Percentiles rank a stretch among this genome's conserved stretches.
Evolutionary conservation across 2,329 filamentous ascomycete species (phyloP).

Genomic region (Aureobasidium lini): DNA sequence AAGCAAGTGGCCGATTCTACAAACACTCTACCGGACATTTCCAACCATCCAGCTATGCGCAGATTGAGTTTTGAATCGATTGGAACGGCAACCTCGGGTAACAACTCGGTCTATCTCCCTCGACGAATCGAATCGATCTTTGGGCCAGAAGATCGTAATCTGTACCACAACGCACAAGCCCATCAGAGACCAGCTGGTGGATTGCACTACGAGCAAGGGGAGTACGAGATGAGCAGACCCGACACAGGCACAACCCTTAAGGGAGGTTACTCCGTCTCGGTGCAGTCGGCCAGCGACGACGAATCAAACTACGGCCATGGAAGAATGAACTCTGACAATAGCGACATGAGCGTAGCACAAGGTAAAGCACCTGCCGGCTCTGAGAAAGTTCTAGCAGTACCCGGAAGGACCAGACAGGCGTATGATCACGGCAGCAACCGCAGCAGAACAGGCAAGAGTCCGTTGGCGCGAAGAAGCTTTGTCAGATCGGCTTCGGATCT

Average conservation of each 20-base stretch:
- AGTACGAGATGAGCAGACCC: not conserved
- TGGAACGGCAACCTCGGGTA: conserved; percentile 49
- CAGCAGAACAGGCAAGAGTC: conserved; percentile 34
- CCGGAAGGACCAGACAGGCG: conserved; percentile 8
- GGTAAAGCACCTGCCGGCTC: not conserved
- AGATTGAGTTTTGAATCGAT: conserved; percentile 44
- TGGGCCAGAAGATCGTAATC: conserved; percentile 63
- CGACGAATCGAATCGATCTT: conserved; percentile 68
- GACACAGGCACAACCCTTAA: conserved; percentile 5
- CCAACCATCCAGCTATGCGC: conserved; percentile 15
- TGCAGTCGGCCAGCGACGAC: conserved; percentile 14
- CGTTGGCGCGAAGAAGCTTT: conserved; percentile 39
- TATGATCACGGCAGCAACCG: not conserved
- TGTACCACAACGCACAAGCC: conserved; percentile 62
- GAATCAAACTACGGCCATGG: conserved; percentile 1
- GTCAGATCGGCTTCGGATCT: conserved; percentile 20
- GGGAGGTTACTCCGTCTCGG: conserved; percentile 12
- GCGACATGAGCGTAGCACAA: conserved; percentile 11
- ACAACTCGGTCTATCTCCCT: conserved; percentile 58
- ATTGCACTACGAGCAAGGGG: conserved; percentile 33
- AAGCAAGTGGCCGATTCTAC: conserved; percentile 53
- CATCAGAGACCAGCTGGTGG: conserved; percentile 38
- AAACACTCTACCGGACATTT: not conserved
- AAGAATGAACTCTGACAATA: not conserved
- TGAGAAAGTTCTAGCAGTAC: conserved; percentile 11